Evolutionary conservation across 2,329 filamentous ascomycete genomes (phyloP).

Genomic region (Colletotrichum sp.): DNA sequence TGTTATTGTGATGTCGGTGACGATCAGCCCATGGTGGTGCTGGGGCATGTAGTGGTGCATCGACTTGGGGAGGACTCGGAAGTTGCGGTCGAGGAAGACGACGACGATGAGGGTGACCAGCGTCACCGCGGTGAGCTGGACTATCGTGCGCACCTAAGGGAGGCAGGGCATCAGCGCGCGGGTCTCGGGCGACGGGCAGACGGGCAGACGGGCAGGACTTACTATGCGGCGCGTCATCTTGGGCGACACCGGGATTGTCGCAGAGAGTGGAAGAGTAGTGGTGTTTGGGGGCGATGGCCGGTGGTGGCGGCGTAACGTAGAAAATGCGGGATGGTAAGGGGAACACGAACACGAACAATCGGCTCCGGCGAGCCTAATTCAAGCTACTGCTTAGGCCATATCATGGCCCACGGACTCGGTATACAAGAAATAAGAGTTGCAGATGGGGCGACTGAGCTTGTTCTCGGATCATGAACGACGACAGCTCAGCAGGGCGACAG

Average conservation of each 20-base stretch:
- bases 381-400: slow-evolving; percentile 19
- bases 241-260: slow-evolving; percentile 6
- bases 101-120: slow-evolving; percentile 72
- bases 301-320: background rate
- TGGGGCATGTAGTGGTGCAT: slow-evolving; percentile 88
- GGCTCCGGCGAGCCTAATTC: slow-evolving; percentile 18
- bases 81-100: slow-evolving; percentile 86
- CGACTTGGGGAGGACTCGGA: slow-evolving; percentile 82
- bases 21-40: slow-evolving; percentile 82
- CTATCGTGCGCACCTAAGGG: slow-evolving; percentile 66
- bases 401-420: slow-evolving; percentile 4
- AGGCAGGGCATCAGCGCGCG: background rate
- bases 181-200: background rate
- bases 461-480: background rate
- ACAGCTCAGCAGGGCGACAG: slow-evolving; percentile 2
- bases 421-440: background rate
- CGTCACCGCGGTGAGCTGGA: slow-evolving; percentile 74
- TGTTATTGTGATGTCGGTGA: slow-evolving; percentile 83
- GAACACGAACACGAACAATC: slow-evolving; percentile 7
- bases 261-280: background rate
- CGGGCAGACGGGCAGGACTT: background rate
- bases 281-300: background rate
- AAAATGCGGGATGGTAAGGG: background rate
- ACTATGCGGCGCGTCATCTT: slow-evolving; percentile 27
- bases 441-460: slow-evolving; percentile 6